phyloP scores from a whole-genome alignment of 2,329 filamentous ascomycete species.

The Neonectria faginata region DNA sequence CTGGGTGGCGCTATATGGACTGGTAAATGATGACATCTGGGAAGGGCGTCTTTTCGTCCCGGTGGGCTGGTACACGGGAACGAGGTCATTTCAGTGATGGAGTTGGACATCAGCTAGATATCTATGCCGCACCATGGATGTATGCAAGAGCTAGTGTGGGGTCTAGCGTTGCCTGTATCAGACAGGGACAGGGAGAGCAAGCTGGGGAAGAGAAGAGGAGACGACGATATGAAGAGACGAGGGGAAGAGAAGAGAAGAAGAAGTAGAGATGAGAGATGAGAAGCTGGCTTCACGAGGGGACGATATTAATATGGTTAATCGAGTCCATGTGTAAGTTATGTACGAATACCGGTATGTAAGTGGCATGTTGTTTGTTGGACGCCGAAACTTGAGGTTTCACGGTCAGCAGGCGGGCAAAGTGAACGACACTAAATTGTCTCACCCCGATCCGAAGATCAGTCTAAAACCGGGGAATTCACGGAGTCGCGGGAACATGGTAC shows the following conservation, averaged over 20 bases:
- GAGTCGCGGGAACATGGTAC: slow-evolving; percentile 6
- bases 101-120: slow-evolving; percentile 8
- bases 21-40: slow-evolving; percentile 18
- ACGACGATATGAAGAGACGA: background rate
- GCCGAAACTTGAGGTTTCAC: no score
- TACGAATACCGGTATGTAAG: background rate
- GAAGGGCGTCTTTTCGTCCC: slow-evolving; percentile 15
- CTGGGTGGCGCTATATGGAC: slow-evolving; percentile 24
- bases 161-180: slow-evolving; percentile 1
- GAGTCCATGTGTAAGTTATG: background rate
- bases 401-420: background rate
- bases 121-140: slow-evolving; percentile 2
- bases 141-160: slow-evolving; percentile 11
- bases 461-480: slow-evolving; percentile 22
- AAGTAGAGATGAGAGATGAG: background rate
- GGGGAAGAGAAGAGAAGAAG: background rate
- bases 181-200: background rate
- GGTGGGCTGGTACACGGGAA: slow-evolving; percentile 21
- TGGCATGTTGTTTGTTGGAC: no score
- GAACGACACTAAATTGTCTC: background rate
- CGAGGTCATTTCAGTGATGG: slow-evolving; percentile 17
- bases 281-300: background rate
- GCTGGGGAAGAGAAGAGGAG: background rate
- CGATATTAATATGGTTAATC: background rate
- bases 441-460: background rate